Percentiles rank a stretch among this genome's conserved stretches.
Evolutionary conservation across 176 grass and related monocot species (phyloP).

Genomic region (Oryza punctata): DNA sequence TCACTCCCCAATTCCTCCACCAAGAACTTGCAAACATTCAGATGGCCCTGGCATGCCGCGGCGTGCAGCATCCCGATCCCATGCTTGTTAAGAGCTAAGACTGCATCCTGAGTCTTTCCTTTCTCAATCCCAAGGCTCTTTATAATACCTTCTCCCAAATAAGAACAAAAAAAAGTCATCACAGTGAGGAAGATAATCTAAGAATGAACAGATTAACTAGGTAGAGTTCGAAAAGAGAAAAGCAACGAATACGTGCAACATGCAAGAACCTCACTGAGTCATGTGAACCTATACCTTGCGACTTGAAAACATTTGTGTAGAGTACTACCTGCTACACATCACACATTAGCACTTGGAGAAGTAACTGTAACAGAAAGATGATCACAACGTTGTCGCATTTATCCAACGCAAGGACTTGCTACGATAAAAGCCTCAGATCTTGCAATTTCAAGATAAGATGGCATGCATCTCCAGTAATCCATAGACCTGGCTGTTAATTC

Average conservation of each 20-base stretch:
- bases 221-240: not conserved
- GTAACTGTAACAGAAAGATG: no score
- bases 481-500: no score
- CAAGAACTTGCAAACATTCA: constrained; percentile 47
- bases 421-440: no score
- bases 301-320: not conserved
- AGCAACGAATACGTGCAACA: not conserved
- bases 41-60: constrained; percentile 13
- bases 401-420: no score
- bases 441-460: no score
- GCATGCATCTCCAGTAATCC: no score
- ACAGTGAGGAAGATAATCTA: not conserved
- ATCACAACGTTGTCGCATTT: no score
- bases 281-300: not conserved
- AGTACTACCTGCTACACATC: no score
- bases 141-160: not conserved
- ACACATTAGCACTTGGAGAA: no score
- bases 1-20: constrained; percentile 22
- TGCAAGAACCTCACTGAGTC: not conserved
- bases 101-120: not conserved
- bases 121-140: constrained; percentile 1
- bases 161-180: not conserved
- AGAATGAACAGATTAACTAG: not conserved
- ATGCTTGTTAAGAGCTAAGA: not conserved
- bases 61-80: not conserved